Evolutionary conservation across 2,329 filamentous ascomycete genomes (phyloP).

Genomic region (Acephala macrosclerotiorum): DNA sequence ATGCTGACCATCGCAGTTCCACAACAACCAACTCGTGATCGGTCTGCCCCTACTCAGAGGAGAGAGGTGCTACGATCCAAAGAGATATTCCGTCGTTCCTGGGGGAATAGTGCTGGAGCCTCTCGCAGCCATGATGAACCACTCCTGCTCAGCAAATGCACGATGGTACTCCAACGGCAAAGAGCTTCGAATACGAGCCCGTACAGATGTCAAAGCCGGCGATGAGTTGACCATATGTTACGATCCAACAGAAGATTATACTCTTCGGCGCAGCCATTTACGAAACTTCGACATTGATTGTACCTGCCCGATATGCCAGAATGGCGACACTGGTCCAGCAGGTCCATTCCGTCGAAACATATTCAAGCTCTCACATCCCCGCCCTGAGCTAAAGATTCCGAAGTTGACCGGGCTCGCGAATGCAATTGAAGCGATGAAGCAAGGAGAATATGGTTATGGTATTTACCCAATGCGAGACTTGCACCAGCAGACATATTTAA

Average conservation of each 20-base stretch:
- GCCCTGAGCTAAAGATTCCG: slow-evolving; percentile 2
- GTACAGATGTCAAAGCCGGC: slow-evolving; percentile 42
- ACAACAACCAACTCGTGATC: slow-evolving; percentile 6
- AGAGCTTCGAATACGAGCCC: slow-evolving; percentile 43
- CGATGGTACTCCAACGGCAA: slow-evolving; percentile 45
- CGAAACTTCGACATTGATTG: slow-evolving; percentile 9
- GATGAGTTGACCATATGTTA: slow-evolving; percentile 48
- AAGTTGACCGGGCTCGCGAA: slow-evolving; percentile 21
- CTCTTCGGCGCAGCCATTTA: not conserved
- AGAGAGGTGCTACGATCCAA: slow-evolving; percentile 2
- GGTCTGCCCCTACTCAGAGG: slow-evolving; percentile 6
- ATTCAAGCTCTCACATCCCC: not conserved
- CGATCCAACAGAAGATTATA: slow-evolving; percentile 27
- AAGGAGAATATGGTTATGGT: not conserved
- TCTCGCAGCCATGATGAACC: slow-evolving; percentile 12
- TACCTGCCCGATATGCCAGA: not conserved
- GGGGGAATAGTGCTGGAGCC: not conserved
- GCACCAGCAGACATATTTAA: not conserved
- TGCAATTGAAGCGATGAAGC: not conserved
- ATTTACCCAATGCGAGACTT: slow-evolving; percentile 4
- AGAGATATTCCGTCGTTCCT: slow-evolving; percentile 1
- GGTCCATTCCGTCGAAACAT: not conserved
- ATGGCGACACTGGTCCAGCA: not conserved
- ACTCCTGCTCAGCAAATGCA: slow-evolving; percentile 46
- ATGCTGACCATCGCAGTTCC: not conserved